Base-by-base conservation (phyloP, 1,139 yeast species). In the Candida pseudoviswanathii region DNA sequence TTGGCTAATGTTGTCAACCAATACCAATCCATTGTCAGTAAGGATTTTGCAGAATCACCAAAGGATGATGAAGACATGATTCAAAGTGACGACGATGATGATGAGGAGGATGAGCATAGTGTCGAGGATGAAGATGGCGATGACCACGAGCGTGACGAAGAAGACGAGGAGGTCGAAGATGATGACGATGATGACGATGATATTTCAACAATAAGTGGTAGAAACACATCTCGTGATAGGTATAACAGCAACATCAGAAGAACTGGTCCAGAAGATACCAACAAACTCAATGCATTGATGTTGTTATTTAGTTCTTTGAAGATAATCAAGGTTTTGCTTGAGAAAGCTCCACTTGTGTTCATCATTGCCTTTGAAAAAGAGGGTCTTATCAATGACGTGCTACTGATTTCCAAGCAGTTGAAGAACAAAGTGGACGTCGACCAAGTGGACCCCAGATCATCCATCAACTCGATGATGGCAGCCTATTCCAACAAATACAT, bases 1-100 rank as follows among this genome's bases (percentile, higher is more conserved):
- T 67, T 89, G 41, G 87, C 90, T 3, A 82, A 96, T 0, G 80
- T 89, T n/a, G 75, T 89, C 4, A 82, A 87, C 16, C 94, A 86
- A 54, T 75, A 79, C 33, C 78, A 73, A 51, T 55, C 67, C 5
- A 48, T 61, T 3, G 54, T 71, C 45, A 49, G 53, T 33, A 63
- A 61, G 42, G 65, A 59, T 42, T 52, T 58, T 33, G 30, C 27
- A 27, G 5, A 26, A 21, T 22, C 41, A 8, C 51, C 41, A 9
- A 45, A 47, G 10, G 46, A 46, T 3, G 57, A 53, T 30, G 46
- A 46, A 11, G 59, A 54, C 29, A 48, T 43, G 54, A 36, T 29
- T 36, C 44, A 33, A 21, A 46, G 47, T 21, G 55, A 48, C 21
- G 45, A 47, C 22, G 56, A 48, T 8, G 54, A 51, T 2, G 48